A percentile compares a stretch with the other conserved stretches of the same genome.
phyloP scores from a whole-genome alignment of 2,329 filamentous ascomycete genomes.

The Exophiala sp. region DNA sequence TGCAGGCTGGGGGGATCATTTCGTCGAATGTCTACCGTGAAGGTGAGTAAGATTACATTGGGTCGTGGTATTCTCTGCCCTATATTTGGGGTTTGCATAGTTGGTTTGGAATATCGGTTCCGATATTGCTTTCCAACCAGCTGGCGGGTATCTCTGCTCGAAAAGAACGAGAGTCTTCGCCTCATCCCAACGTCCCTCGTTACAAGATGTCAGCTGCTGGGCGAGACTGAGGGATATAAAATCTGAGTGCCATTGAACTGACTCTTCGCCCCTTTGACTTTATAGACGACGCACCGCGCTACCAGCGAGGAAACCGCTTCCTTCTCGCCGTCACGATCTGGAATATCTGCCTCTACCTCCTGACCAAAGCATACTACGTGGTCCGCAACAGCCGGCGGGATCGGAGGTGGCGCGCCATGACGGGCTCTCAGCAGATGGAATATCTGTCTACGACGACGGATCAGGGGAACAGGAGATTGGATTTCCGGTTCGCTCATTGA shows the following conservation, averaged over 20 bases:
- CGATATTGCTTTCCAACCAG: too few relatives aligned
- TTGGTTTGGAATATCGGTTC: too few relatives aligned
- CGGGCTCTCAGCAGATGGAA: conserved; percentile 36
- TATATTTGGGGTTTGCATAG: too few relatives aligned
- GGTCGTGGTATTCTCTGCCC: too few relatives aligned
- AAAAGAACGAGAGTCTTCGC: too few relatives aligned
- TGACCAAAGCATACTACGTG: conserved; percentile 34
- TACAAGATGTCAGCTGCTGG: too few relatives aligned
- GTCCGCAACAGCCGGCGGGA: conserved; percentile 31
- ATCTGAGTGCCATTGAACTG: too few relatives aligned
- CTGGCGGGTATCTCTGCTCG: too few relatives aligned
- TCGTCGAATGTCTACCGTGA: conserved; percentile 49
- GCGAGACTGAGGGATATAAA: too few relatives aligned
- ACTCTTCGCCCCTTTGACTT: too few relatives aligned
- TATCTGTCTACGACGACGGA: conserved; percentile 46
- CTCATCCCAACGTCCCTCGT: too few relatives aligned
- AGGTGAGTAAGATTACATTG: too few relatives aligned
- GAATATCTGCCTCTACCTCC: conserved; percentile 49
- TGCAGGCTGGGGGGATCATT: conserved; percentile 41
- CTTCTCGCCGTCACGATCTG: conserved; percentile 45
- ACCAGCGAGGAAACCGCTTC: conserved; percentile 47
- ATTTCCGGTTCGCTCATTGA: conserved; percentile 34
- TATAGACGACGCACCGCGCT: conserved; percentile 49
- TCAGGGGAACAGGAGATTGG: conserved; percentile 41
- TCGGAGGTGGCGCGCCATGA: conserved; percentile 40